Base-by-base conservation (phyloP, 2,329 filamentous ascomycete species). In the Atkinsonella texensis region DNA sequence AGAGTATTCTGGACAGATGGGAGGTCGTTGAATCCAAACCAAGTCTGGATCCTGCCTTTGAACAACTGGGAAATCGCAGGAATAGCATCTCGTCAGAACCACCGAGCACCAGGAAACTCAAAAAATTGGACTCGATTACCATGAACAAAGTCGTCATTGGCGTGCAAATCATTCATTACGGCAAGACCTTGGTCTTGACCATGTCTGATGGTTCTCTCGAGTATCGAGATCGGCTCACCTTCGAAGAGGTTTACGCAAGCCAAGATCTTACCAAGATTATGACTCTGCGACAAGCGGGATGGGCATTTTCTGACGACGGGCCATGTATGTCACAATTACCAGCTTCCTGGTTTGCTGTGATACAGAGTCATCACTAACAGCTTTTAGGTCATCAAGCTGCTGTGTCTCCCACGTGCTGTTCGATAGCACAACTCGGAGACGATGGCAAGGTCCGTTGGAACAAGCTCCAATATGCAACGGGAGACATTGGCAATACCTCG, bases 1-100 rank as follows among this genome's bases (percentile, higher is more conserved):
- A 85, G 58, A 95, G 84, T 58, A 78, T 90, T 41, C 74, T 97
- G 55, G 83, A 89, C 56, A 79, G 85, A 55, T 97, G 91, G 91
- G 84, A 93, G 58, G 70, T 95, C 13, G 65, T 91, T 10, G 81
- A 86, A 33, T 75, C 80, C 46, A 69, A 76, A n/a, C 80, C 84
- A 56, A 74, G 70, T 10, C 70, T 94, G 8, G 86, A 93, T 62
- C 70, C 83, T 2, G 85, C 84, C 12, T 91, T 95, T 63, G 85
- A 89, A 57, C 84, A 90, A 58, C 74, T 93, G 28, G 80, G 81
- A 8, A 65, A 65, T 43, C 80, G 84, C 58, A 81, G 80, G 60
- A 81, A 79, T 60, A 79, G 74, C 46, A 53, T 67, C 48, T 60
- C 65, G 12, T 60, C 62, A 11, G 67, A 70, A 33, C 56, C 63